Percentiles rank a stretch among this genome's conserved stretches.
phyloP scores from a whole-genome alignment of 257 asterid species.

The Parsonsia alboflavescens region DNA sequence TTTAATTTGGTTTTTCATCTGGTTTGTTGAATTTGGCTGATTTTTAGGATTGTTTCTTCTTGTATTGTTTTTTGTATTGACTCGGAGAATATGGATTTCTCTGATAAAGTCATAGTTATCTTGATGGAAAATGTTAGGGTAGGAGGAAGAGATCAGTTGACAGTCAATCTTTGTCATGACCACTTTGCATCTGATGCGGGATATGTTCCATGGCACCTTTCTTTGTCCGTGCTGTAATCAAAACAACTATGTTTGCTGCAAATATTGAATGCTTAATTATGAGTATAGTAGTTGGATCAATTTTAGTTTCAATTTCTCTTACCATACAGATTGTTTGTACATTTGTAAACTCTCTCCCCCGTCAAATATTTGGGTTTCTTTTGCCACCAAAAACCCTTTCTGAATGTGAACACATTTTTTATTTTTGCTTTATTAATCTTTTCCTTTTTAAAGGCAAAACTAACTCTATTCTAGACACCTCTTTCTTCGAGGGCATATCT shows the following conservation, averaged over 20 bases:
- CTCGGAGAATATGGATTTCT: conserved; percentile 12
- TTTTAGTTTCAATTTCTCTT: neutral
- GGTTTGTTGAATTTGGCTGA: conserved; percentile 10
- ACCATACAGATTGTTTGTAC: neutral
- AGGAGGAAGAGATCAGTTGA: neutral
- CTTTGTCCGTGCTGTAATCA: neutral
- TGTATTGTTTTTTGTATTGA: neutral
- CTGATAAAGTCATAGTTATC: neutral
- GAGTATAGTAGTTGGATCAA: neutral
- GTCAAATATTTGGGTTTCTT: no score
- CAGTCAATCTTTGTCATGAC: neutral
- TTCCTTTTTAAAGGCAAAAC: neutral
- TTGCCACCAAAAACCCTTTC: neutral
- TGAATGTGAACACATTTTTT: neutral
- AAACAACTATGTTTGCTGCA: conserved; percentile 1
- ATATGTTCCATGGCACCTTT: neutral
- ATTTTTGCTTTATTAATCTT: neutral
- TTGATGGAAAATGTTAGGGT: neutral
- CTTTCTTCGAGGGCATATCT: neutral
- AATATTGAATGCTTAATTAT: conserved; percentile 4
- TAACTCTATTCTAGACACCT: neutral
- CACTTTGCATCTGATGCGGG: conserved; percentile 1
- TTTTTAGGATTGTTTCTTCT: neutral
- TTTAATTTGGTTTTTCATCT: neutral
- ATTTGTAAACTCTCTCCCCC: neutral